Evolutionary conservation across 306 rosid species (phyloP), one percentile per base, ranked within the genome.

Genomic region (Corylus heterophylla): DNA sequence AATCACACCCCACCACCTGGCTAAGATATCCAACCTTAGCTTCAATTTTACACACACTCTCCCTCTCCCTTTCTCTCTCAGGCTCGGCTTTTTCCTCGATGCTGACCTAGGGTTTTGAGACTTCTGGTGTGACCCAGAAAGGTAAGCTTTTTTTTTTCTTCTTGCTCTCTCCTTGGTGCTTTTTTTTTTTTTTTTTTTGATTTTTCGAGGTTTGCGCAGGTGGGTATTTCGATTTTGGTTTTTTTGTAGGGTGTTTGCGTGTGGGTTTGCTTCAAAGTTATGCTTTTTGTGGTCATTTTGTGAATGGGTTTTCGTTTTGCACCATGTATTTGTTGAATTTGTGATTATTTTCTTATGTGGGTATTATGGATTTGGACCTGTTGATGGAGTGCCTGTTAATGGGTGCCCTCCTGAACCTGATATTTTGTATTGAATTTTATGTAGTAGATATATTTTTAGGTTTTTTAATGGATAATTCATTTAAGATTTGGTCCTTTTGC

Each of bases 1-100:
- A 75, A 52, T 71, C 74, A 54, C 78, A 7, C 22, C 42, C 1
- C 71, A 31, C 74, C 58, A 61, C 74, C 51, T 74, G 71, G 73
- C 72, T 75, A 12, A 68, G 35, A 8, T 17, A 56, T 56, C 84
- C 52, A 48, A 10, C 72, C 25, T 64, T 64, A 11, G 8, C 16
- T 64, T 64, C 12, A 31, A 37, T 64, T 64, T 5, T 14, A 35
- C 70, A 9, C 66, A 16, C 71, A 47, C 27, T 45, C 54, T 18
- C 56, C 3, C 25, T 6, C 51, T 39, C 72, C 47, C 45, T 6
- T 44, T 39, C 72, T 31, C 45, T 12, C 51, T 68, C 16, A 10
- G 52, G 16, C 14, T 18, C 7, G 0, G 3, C 31, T 42, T 16
- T 76, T 73, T 72, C 44, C 20, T 73, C 22, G 67, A 54, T 29